Base-by-base conservation (phyloP, 2,329 filamentous ascomycete species). In the Furcasterigmium furcatum region DNA sequence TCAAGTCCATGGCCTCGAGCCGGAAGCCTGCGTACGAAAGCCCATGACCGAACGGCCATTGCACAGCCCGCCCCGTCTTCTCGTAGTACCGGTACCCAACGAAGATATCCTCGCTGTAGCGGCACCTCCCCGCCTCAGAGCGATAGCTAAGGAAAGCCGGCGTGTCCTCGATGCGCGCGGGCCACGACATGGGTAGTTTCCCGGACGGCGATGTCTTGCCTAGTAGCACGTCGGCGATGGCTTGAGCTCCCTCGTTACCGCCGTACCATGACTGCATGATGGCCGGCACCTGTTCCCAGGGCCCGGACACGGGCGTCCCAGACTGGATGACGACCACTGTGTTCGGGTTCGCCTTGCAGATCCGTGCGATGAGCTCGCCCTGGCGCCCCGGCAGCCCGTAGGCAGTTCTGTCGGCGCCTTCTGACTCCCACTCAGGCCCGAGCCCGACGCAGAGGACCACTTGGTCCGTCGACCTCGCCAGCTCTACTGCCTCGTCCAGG, bases 161-260 rank as follows among this genome's bases (percentile, higher is more conserved):
- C 51, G 86, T 89, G 56, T 88, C 82, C 56, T 84, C 74, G 3
- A 82, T 57, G 3, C 71, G 68, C 25, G 68, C 70, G 1, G 86
- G 86, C 64, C 87, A 89, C 4, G 76, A 85, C n/a, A 91, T 71
- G 0, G 87, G 85, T 2, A 91, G 73, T 63, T 91, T 91, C 16
- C 82, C 88, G 46, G 74, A 76, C 34, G 34, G 34, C 7, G n/a
- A 18, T 8, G 34, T 19, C 7, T 10, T 36, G 34, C 34, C 4
- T 53, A 55, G 24, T 80, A 73, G 62, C 87, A 88, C 0, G 80
- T 74, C 41, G 75, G 70, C 84, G 38, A 59, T 49, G 12, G 52
- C 56, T n/a, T 60, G 55, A 0, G 57, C 57, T 9, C 40, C 36
- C 45, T 54, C 50, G 21, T 61, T 57, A 9, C 58, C 58, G 4